Percentiles rank a stretch among this genome's conserved stretches.
These are phyloP conservation scores for Tuber umbilicatum DNA, from an alignment of 495 filamentous ascomycete species.

Conservation along the genomic window DNA sequence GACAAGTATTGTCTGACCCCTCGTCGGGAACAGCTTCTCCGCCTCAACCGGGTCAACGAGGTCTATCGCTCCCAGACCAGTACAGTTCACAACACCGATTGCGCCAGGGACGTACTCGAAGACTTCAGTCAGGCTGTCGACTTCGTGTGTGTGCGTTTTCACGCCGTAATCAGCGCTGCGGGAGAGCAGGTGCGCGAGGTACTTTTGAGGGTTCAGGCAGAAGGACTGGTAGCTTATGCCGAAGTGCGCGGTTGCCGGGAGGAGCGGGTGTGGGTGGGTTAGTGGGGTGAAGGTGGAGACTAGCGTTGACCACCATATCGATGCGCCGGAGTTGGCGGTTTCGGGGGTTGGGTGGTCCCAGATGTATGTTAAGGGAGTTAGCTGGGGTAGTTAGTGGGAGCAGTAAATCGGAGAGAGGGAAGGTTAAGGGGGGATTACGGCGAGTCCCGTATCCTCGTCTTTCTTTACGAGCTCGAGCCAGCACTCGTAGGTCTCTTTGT, in stretches of 20 bases:
- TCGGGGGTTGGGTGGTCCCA: constrained; percentile 29
- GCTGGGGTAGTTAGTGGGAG: constrained; percentile 8
- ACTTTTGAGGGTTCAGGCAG: constrained; percentile 33
- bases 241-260: constrained; percentile 21
- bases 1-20: constrained; percentile 39
- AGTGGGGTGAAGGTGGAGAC: constrained; percentile 24
- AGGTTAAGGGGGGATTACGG: neutral
- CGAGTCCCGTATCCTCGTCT: constrained; percentile 17
- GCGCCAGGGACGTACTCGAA: constrained; percentile 22
- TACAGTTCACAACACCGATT: constrained; percentile 36
- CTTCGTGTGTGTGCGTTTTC: constrained; percentile 33
- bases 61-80: constrained; percentile 31
- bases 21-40: constrained; percentile 31
- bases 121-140: constrained; percentile 32
- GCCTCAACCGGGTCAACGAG: constrained; percentile 21
- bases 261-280: neutral
- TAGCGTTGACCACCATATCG: constrained; percentile 34
- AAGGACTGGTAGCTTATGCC: constrained; percentile 34
- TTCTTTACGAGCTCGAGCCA: constrained; percentile 23
- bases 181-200: constrained; percentile 33
- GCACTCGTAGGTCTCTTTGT: constrained; percentile 29
- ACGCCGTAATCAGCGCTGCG: constrained; percentile 32
- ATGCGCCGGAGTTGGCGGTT: constrained; percentile 22
- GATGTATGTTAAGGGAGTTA: constrained; percentile 14
- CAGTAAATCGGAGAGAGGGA: neutral